These are phyloP conservation scores for Cladosporium colombiae DNA, from an alignment of 2,329 filamentous ascomycete genomes.

Conservation along the genomic window DNA sequence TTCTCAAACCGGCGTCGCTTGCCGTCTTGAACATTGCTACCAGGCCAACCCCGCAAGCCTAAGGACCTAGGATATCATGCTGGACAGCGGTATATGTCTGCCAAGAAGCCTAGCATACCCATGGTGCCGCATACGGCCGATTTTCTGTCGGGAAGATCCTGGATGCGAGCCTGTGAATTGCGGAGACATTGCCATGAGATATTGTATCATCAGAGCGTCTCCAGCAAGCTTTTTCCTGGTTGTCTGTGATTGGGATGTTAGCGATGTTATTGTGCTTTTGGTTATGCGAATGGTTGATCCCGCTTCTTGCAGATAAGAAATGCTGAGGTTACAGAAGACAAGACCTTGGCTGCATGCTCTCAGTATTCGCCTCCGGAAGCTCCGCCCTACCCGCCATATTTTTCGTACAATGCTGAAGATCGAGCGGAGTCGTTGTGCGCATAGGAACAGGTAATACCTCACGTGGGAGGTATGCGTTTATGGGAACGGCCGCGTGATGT, in stretches of 20 bases:
- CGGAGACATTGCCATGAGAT: not conserved
- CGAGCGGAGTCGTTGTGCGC: not conserved
- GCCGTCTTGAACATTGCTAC: not conserved
- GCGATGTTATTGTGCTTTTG: not conserved
- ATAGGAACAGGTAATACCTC: not conserved
- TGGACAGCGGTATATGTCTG: not conserved
- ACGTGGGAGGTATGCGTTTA: not conserved
- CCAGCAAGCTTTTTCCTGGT: not conserved
- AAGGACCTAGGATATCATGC: not conserved
- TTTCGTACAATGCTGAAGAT: not conserved
- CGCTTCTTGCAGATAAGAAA: slow-evolving; percentile 1
- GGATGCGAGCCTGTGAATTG: no score
- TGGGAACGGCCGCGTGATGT: not conserved
- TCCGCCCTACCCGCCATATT: not conserved
- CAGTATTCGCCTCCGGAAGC: not conserved
- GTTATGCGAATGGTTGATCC: not conserved
- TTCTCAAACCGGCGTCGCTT: not conserved
- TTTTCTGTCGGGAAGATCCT: not conserved
- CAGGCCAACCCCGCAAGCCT: not conserved
- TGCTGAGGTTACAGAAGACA: slow-evolving; percentile 1
- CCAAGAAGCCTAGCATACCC: not conserved
- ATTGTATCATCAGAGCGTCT: not conserved
- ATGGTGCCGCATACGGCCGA: no score
- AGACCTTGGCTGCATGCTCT: slow-evolving; percentile 2
- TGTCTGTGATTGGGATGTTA: not conserved